Base-by-base conservation (phyloP, 345 rosid genomes). In the Melaleuca alternifolia region DNA sequence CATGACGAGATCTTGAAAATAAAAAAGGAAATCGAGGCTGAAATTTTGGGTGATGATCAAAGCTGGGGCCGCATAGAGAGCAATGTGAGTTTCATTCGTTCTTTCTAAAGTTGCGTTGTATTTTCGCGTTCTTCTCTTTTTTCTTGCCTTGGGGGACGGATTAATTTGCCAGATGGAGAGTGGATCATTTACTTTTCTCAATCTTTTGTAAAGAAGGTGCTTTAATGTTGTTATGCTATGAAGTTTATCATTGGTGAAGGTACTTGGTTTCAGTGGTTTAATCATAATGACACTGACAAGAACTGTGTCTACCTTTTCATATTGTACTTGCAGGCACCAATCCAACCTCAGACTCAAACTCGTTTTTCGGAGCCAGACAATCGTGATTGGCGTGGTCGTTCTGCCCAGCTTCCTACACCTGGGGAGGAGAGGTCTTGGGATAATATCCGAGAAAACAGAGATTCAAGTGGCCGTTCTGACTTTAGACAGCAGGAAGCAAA, bases 371-470 rank as follows among this genome's bases (percentile, higher is more conserved):
- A 97, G 91, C 92, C 94, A 50, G 99, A 96, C 90, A 97, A 90
- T 89, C 99, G 99, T 84, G 98, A 97, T 86, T 97, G 98, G 99
- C 98, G 94, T 84, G 92, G 87, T 48, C 98, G 98, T 87, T 86
- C 95, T 65, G 92, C 94, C 81, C 96, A 92, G 71, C 54, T 89
- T 85, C 54, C 94, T 89, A 28, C 92, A 15, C 51, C 96, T 83
- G 94, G 95, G 84, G 98, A 95, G 89, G 98, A 95, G 86, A 87
- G 94, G 87, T 92, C 97, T 23, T 90, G 94, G 93, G 96, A 95
- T 82, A 89, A 92, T 53, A 89, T 88, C 86, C 91, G 91, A 16
- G 93, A 93, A 85, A 87, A 85, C 89, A 92, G 92, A 90, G 96
- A 95, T 52, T 75, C 76, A 21, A 90, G 86, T 54, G 87, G 87